These are phyloP conservation scores for Periconia sp. DNA, from an alignment of 2,329 filamentous ascomycete genomes.

Conservation along the genomic window DNA sequence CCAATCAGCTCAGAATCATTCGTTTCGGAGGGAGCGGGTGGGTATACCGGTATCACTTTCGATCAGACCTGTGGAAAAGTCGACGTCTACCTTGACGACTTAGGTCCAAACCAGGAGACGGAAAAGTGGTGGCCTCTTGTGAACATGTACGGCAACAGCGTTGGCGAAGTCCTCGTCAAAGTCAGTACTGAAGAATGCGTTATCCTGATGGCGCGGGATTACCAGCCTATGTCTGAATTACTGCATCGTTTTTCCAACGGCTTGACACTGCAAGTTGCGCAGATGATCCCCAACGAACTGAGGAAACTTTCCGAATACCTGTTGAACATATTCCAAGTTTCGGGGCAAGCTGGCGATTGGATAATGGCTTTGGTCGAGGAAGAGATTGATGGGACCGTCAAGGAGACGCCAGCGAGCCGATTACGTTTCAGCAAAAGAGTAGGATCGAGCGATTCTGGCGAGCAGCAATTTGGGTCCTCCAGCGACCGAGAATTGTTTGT, in stretches of 20 bases:
- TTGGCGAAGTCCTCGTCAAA: constrained; percentile 84
- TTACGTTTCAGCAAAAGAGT: constrained; percentile 70
- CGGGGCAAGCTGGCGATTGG: constrained; percentile 82
- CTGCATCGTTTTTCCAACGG: constrained; percentile 83
- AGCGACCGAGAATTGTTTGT: constrained; percentile 72
- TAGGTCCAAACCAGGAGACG: constrained; percentile 74
- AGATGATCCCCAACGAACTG: constrained; percentile 74
- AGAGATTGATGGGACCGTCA: constrained; percentile 91
- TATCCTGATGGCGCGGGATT: constrained; percentile 83
- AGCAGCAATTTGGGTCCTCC: constrained; percentile 45
- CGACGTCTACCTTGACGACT: constrained; percentile 77
- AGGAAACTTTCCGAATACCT: constrained; percentile 82
- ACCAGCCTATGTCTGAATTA: constrained; percentile 77
- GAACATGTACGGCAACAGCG: constrained; percentile 72
- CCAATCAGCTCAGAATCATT: constrained; percentile 31
- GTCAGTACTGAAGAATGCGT: constrained; percentile 85
- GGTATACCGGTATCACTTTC: constrained; percentile 50
- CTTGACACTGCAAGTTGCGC: constrained; percentile 81
- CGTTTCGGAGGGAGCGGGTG: constrained; percentile 39
- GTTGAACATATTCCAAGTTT: constrained; percentile 93
- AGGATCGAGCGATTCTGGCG: constrained; percentile 69
- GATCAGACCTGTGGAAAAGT: constrained; percentile 66
- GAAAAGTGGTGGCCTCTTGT: constrained; percentile 85
- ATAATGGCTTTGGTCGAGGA: constrained; percentile 91
- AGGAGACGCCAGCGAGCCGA: constrained; percentile 70